These are phyloP conservation scores for Suillus plorans DNA, from an alignment of 768 basidiomycete genomes.

Conservation along the genomic window DNA sequence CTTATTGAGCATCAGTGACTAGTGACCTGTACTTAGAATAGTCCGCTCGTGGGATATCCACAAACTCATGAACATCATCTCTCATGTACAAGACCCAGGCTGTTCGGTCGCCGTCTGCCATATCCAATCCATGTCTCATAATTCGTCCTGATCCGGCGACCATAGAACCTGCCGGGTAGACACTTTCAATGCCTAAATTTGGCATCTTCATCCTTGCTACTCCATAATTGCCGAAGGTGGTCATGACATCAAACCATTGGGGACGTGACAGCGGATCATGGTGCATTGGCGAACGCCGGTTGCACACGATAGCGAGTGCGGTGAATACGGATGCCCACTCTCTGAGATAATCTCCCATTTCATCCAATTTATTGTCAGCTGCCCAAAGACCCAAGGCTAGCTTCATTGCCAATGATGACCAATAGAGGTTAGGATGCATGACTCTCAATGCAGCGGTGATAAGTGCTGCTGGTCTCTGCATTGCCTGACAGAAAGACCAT, in stretches of 20 bases:
- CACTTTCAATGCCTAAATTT: not conserved
- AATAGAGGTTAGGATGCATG: not conserved
- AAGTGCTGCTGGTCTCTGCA: not conserved
- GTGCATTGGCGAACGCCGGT: not conserved
- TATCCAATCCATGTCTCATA: not conserved
- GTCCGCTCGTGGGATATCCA: not conserved
- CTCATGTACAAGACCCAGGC: not conserved
- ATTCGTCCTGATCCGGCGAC: not conserved
- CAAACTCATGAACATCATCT: not conserved
- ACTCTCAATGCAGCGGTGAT: not conserved
- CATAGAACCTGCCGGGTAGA: not conserved
- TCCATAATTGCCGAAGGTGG: not conserved
- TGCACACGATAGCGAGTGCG: not conserved
- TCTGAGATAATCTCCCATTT: not conserved
- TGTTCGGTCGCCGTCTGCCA: not conserved
- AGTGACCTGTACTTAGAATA: not conserved
- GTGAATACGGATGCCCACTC: not conserved
- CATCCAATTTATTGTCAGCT: not conserved
- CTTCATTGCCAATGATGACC: not conserved
- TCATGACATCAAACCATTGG: not conserved
- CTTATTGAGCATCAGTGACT: not conserved
- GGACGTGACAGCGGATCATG: not conserved
- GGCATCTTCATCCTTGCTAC: not conserved
- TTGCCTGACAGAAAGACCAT: not conserved
- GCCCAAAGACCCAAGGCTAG: not conserved